Evolutionary conservation across 805 yeast species (phyloP), one percentile per base, ranked within the genome.

Genomic region (Scheffersomyces coipomensis): DNA sequence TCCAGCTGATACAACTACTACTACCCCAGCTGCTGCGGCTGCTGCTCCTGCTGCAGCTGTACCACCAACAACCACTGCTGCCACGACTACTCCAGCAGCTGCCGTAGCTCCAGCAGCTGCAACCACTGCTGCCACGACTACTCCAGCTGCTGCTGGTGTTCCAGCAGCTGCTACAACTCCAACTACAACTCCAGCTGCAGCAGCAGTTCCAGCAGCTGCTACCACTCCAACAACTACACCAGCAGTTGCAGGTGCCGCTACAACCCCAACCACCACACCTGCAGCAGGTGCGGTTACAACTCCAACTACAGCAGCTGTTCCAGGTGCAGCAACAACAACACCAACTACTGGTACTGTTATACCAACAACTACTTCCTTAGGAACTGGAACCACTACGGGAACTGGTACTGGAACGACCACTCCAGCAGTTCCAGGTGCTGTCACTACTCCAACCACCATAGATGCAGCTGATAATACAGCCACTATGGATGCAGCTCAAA

Each of bases 21-120:
- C 52, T 5, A 47, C 54, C 5, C 44, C 54, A 12, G 41, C 47
- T 21, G 36, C 56, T 11, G 41, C 52, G 4, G 46, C 56, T 4
- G 40, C 53, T 5, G 40, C 56, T 11, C 40, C 56, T 10, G 45
- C 42, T 15, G 45, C 51, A 16, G 45, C 44, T 15, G 42, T 52
- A 4, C 40, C 52, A 3, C 43, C 53, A 3, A 39, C 55, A 10
- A 40, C 54, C 8, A 38, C 55, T 7, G 44, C 52, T 12, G 43
- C 55, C 12, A 42, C 48, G 12, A 46, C 50, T 18, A 45, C 49
- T 16, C 41, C 47, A 5, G 37, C 52, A 10, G 34, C 49, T 19
- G 32, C 46, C 1, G 33, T 48, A 2, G 38, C 51, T 9, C 43
- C 54, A 2, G 46, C 53, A 9, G 48, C 50, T 10, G 37, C 53